Evolutionary conservation across 176 grass and related monocot species (phyloP).

Genomic region (Musa schizocarpa): DNA sequence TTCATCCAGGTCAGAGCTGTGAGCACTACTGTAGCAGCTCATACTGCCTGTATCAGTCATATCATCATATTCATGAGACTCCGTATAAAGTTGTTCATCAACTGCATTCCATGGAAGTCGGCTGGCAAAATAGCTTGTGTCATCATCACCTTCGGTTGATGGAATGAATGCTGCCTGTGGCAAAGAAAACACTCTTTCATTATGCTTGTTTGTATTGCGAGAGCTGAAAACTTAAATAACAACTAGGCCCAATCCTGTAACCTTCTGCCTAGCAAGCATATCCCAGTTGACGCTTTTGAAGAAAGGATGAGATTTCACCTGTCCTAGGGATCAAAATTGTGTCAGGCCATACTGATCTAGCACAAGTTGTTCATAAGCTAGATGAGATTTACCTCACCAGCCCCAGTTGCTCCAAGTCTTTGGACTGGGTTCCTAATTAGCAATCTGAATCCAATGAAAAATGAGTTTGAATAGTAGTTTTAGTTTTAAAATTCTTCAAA

Average conservation of each 20-base stretch:
- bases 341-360: conserved; percentile 20
- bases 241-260: conserved; percentile 11
- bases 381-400: conserved; percentile 66
- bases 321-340: conserved; percentile 59
- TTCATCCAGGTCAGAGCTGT: conserved; percentile 63
- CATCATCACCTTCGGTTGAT: conserved; percentile 74
- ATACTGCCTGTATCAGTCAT: conserved; percentile 55
- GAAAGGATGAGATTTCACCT: conserved; percentile 97
- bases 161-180: conserved; percentile 74
- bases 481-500: not conserved
- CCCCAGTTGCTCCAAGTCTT: conserved; percentile 79
- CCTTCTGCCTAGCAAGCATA: conserved; percentile 85
- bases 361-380: conserved; percentile 17
- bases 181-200: not conserved
- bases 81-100: conserved; percentile 29
- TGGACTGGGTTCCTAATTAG: conserved; percentile 77
- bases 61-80: conserved; percentile 52
- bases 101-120: conserved; percentile 54
- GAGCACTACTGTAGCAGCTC: conserved; percentile 74
- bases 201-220: not conserved
- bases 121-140: conserved; percentile 86
- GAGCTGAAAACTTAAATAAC: not conserved
- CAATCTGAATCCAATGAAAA: conserved; percentile 32
- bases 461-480: not conserved
- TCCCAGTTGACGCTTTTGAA: conserved; percentile 88